Evolutionary conservation across 169 alveolate species (phyloP).

Genomic region (Cryptosporidium muris): DNA sequence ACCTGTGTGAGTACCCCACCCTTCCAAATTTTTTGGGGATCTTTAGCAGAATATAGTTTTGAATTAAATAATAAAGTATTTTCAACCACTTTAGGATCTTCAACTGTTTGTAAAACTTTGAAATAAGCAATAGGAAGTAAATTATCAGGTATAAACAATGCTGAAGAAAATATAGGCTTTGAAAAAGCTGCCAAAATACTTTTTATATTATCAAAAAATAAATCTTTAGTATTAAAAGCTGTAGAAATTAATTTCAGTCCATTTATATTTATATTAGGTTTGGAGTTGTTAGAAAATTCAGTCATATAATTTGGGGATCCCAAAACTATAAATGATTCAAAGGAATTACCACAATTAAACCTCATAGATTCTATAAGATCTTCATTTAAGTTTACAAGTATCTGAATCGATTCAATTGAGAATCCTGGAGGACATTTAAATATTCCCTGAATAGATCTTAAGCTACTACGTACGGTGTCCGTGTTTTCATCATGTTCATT

Average conservation of each 20-base stretch:
- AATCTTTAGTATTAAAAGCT: background rate
- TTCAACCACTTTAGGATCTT: background rate
- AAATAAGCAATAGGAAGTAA: conserved; percentile 43
- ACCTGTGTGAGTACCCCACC: conserved; percentile 56
- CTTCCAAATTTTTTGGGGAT: conserved; percentile 26
- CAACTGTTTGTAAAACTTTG: conserved; percentile 5
- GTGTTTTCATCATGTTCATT: background rate
- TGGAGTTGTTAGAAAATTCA: background rate
- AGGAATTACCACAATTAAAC: conserved; percentile 39
- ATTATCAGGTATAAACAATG: conserved; percentile 21
- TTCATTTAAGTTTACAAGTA: background rate
- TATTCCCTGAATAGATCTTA: conserved; percentile 57
- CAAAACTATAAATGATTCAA: conserved; percentile 22
- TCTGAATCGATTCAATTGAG: conserved; percentile 33
- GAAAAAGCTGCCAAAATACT: conserved; percentile 4
- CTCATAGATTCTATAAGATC: conserved; percentile 5
- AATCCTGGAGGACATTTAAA: conserved; percentile 52
- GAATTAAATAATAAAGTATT: background rate
- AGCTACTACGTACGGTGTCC: conserved; percentile 21
- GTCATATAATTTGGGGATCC: conserved; percentile 8
- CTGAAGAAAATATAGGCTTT: conserved; percentile 1
- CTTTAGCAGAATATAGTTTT: conserved; percentile 28
- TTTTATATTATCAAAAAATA: conserved; percentile 10
- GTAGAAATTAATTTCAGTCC: conserved; percentile 3
- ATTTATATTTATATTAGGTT: background rate